Conservation (phyloP, 164 flowering plant genomes). For the Vitis amurensis region DNA sequence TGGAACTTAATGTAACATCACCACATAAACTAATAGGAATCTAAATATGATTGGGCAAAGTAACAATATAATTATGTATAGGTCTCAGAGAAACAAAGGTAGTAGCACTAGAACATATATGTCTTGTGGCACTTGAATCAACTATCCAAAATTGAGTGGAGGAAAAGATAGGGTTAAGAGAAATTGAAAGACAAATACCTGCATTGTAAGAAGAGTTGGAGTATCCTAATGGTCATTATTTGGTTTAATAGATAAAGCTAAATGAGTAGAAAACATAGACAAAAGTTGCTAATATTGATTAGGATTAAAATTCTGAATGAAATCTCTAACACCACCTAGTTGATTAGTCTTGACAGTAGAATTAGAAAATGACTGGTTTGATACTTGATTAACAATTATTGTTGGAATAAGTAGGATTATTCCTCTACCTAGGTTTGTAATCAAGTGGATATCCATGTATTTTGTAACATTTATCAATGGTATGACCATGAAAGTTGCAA, state of each 20-base stretch:
- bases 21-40: background rate
- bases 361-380: too few species aligned
- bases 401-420: too few species aligned
- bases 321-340: background rate
- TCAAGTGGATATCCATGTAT: background rate
- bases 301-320: background rate
- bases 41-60: constrained; percentile 3
- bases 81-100: background rate
- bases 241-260: background rate
- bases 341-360: too few species aligned
- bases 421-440: background rate
- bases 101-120: background rate
- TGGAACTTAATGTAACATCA: background rate
- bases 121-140: background rate
- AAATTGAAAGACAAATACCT: background rate
- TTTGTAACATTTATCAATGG: background rate
- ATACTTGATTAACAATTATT: too few species aligned
- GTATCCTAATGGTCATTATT: background rate
- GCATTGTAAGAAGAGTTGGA: background rate
- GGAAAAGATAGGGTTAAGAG: background rate
- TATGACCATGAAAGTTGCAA: background rate
- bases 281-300: constrained; percentile 1
- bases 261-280: background rate
- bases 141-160: constrained; percentile 1
- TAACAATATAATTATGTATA: background rate